These are phyloP conservation scores for Orobanche coerulescens DNA, from an alignment of 257 asterid genomes.

Conservation along the genomic window DNA sequence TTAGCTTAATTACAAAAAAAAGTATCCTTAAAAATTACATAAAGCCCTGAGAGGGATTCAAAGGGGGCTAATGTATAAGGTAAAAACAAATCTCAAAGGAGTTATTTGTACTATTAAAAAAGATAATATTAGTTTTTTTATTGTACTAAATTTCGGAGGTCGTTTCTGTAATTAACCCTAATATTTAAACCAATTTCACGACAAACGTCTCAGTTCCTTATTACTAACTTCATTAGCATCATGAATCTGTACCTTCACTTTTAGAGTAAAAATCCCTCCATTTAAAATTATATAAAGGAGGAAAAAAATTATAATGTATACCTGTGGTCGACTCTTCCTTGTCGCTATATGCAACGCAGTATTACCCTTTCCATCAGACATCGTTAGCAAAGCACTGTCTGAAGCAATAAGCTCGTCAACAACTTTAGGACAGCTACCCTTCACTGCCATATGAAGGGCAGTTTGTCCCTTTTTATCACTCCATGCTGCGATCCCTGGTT, in stretches of 20 bases:
- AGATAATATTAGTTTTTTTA: too few species aligned
- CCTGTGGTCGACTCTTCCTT: conserved; percentile 60
- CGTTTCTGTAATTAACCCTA: too few species aligned
- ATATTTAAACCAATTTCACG: neutral
- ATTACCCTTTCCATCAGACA: conserved; percentile 58
- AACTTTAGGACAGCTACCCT: conserved; percentile 44
- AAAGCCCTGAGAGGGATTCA: neutral
- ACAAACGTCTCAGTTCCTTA: neutral
- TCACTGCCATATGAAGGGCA: conserved; percentile 81
- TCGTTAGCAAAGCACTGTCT: conserved; percentile 30
- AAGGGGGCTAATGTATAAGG: too few species aligned
- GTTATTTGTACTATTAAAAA: too few species aligned
- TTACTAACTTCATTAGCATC: neutral
- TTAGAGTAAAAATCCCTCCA: neutral
- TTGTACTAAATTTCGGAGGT: too few species aligned
- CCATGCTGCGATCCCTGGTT: conserved; percentile 45
- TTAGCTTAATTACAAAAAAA: neutral
- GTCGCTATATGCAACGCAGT: conserved; percentile 66
- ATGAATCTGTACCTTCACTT: neutral
- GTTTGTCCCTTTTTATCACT: conserved; percentile 77
- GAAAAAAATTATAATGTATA: neutral
- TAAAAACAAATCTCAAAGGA: too few species aligned
- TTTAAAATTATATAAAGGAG: neutral
- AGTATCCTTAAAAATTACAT: too few species aligned
- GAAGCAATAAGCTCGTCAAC: conserved; percentile 45